Conservation (phyloP, 2,329 filamentous ascomycete species). For the Monilinia laxa region DNA sequence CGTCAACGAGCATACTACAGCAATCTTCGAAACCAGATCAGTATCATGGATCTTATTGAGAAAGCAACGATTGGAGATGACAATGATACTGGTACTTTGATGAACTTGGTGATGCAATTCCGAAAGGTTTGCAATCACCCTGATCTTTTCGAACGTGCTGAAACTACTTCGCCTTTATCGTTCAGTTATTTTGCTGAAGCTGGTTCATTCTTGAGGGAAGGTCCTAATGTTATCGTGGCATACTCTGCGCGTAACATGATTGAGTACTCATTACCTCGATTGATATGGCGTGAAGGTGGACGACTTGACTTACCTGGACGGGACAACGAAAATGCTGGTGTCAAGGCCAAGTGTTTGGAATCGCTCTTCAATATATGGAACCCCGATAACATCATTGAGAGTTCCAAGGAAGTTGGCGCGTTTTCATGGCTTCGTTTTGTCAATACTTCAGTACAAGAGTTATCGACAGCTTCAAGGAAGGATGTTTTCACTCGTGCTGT, state of each 20-base stretch:
- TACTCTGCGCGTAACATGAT: constrained; percentile 89
- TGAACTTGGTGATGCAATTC: constrained; percentile 99
- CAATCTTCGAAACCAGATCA: constrained; percentile 93
- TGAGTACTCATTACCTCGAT: constrained; percentile 76
- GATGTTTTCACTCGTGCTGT: constrained; percentile 74
- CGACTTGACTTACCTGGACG: constrained; percentile 71
- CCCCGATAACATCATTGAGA: constrained; percentile 71
- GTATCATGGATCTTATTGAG: constrained; percentile 97
- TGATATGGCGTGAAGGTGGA: constrained; percentile 80
- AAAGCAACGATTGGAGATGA: constrained; percentile 94
- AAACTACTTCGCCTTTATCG: constrained; percentile 83
- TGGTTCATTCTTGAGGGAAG: constrained; percentile 90
- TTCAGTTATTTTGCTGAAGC: constrained; percentile 91
- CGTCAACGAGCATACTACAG: constrained; percentile 91
- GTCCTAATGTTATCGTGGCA: constrained; percentile 71
- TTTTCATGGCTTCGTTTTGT: constrained; percentile 93
- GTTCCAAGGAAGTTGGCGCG: constrained; percentile 57
- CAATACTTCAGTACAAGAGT: constrained; percentile 72
- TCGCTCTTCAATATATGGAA: constrained; percentile 91
- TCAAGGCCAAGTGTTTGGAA: constrained; percentile 71
- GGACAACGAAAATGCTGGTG: constrained; percentile 74
- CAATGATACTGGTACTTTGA: constrained; percentile 89
- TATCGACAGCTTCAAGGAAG: constrained; percentile 65
- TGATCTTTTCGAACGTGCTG: constrained; percentile 91
- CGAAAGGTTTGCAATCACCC: constrained; percentile 99